Base-by-base conservation (phyloP, 108 stramenopile species). In the Cyclotella atomus region DNA sequence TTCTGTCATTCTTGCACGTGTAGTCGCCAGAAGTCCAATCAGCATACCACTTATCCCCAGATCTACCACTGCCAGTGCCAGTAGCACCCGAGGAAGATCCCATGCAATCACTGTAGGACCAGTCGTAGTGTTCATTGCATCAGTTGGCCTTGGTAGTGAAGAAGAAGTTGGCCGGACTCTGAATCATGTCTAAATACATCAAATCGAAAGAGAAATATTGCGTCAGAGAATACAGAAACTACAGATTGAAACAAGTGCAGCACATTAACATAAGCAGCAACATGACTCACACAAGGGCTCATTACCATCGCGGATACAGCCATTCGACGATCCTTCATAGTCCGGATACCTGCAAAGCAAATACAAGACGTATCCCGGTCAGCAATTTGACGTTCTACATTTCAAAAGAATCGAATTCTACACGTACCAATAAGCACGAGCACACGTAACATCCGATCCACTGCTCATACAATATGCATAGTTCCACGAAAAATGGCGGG, bases 21-120 rank as follows among this genome's bases (percentile, higher is more conserved):
- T 57, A 10, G 29, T 57, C 56, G 1, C 56, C 56, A 2, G 56
- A 57, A 30, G 29, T 57, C 56, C 56, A 57, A 57, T 57, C 56
- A 32, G 29, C 56, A 32, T 57, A 57, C 29, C 30, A 57, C 2
- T 57, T 57, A 17, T 57, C 56, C 3, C 47, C 47, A 49, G 47
- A 49, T 12, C 38, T 41, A 49, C 47, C 47, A 49, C 47, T 49
- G 47, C 10, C 47, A 49, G 9, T n/a, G 4, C 16, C 47, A 49
- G 47, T 12, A 41, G 38, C 38, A 41, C 38, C 38, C 38, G 9
- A 7, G 12, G 12, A 9, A 12, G 9, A 7, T 41, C 38, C 38
- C 38, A 41, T 41, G 38, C 38, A 41, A 41, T 9, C 38, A 41
- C 12, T 41, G 38, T 9, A 41, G 7, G 9, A 7, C 38, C 38